Base-by-base conservation (phyloP, 306 rosid genomes). In the Vigna mungo region DNA sequence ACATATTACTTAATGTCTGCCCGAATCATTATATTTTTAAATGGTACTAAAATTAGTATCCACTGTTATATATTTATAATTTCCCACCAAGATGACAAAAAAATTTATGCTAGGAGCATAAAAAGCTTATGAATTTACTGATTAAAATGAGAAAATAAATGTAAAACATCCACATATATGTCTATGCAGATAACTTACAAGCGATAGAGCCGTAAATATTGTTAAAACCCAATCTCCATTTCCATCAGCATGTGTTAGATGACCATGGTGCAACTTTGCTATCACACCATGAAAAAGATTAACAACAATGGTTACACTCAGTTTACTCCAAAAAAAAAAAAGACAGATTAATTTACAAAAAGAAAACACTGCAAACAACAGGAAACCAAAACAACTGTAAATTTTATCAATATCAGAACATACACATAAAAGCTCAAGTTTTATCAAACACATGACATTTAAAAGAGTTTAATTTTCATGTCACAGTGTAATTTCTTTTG, bases 211-310 rank as follows among this genome's bases (percentile, higher is more conserved):
- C 7, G 97, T 79, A 79, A 92, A 92, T 77, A 92, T 90, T 16
- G 93, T 95, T 43, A 95, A 81, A 72, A 89, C 98, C 98, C 97
- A 95, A 83, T 95, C 98, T 83, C 96, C 98, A 41, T 95, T 95
- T 70, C 98, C 98, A 85, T 92, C 98, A 6, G 97, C 98, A 72
- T 92, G 90, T 74, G 93, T 62, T 78, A 95, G 88, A 85, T 87
- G 83, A 39, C 98, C 98, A 81, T 92, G 98, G 88, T 95, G 97
- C 87, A 95, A 77, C 80, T 90, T 94, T 43, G 98, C 98, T 94
- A 84, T 80, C 71, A 80, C 81, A 60, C 80, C 69, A 82, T 32
- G 65, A 81, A 62, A 58, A 47, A 76, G 15, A 52, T 54, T 39
- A 85, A 25, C 21, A 7, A 48, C 46, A 36, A 66, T 81, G 81